A percentile compares a stretch with the other conserved stretches of the same genome.
These are phyloP conservation scores for Setaria italica DNA, from an alignment of 202 grass and related monocot genomes.

Conservation along the genomic window DNA sequence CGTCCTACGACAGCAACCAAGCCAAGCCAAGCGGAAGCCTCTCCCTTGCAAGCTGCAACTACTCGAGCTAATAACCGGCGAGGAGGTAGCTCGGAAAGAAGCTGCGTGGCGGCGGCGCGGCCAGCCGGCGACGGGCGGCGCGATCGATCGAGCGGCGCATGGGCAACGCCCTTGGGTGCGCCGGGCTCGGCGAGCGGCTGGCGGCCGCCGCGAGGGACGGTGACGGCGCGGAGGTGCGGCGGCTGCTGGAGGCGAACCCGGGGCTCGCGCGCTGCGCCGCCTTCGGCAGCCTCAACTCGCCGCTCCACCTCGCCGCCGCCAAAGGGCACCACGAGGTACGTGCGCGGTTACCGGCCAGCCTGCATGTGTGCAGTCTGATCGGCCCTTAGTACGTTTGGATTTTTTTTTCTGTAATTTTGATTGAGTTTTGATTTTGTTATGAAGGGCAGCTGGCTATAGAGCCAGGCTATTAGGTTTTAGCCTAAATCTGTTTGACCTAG, in stretches of 20 bases:
- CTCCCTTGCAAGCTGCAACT: not conserved
- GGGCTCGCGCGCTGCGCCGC: constrained; percentile 68
- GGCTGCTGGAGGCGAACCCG: constrained; percentile 64
- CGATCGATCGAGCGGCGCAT: not conserved
- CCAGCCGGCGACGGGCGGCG: not conserved
- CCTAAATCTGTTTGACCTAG: no score
- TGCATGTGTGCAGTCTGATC: no score
- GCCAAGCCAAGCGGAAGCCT: not conserved
- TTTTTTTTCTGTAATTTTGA: not conserved
- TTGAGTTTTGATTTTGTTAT: not conserved
- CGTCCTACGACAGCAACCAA: not conserved
- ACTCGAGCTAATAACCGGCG: not conserved
- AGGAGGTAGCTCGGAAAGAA: not conserved
- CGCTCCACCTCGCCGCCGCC: constrained; percentile 79
- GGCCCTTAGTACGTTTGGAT: no score
- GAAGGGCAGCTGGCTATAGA: no score
- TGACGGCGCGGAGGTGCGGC: constrained; percentile 59
- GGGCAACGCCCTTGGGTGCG: constrained; percentile 87
- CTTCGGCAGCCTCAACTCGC: constrained; percentile 82
- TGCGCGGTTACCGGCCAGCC: no score
- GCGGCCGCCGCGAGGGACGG: constrained; percentile 79
- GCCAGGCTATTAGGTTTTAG: no score
- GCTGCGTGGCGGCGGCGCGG: not conserved
- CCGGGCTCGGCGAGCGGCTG: constrained; percentile 71
- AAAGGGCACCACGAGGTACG: constrained; percentile 80